These are phyloP conservation scores for Euryodendron excelsum DNA, from an alignment of 148 eudicot genomes.

Conservation along the genomic window DNA sequence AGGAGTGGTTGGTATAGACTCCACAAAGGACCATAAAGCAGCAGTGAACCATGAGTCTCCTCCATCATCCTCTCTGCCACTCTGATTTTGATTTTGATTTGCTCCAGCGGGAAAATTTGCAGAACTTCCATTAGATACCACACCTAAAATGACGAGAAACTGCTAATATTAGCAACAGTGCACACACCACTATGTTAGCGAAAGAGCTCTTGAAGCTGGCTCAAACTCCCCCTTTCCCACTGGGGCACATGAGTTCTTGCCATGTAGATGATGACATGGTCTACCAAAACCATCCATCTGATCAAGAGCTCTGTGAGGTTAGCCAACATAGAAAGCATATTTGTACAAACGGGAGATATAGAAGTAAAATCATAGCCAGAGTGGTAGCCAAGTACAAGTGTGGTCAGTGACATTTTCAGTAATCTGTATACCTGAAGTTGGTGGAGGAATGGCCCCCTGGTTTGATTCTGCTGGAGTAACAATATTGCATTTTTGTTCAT, in stretches of 20 bases:
- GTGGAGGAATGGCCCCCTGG: conserved; percentile 25
- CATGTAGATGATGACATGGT: conserved; percentile 38
- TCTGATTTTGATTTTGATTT: conserved; percentile 38
- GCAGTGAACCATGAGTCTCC: conserved; percentile 60
- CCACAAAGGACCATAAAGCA: conserved; percentile 77
- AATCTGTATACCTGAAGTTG: conserved; percentile 55
- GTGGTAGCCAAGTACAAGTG: conserved; percentile 13
- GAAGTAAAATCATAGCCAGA: conserved; percentile 9
- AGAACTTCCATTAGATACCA: conserved; percentile 33
- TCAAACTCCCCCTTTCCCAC: conserved; percentile 46
- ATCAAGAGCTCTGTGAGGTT: conserved; percentile 47
- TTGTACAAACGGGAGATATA: neutral
- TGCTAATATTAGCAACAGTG: conserved; percentile 43
- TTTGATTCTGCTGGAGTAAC: conserved; percentile 26
- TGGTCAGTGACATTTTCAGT: conserved; percentile 16
- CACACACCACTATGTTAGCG: conserved; percentile 13
- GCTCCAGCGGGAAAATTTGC: conserved; percentile 27
- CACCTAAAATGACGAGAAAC: conserved; percentile 76
- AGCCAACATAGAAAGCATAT: conserved; percentile 19
- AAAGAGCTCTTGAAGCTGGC: conserved; percentile 48
- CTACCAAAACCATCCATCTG: conserved; percentile 49
- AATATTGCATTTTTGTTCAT: conserved; percentile 26
- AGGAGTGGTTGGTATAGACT: conserved; percentile 84
- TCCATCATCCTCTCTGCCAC: conserved; percentile 26
- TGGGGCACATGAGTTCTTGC: conserved; percentile 51